phyloP scores from a whole-genome alignment of 1,284 basidiomycete species.

The Malassezia brasiliensis region DNA sequence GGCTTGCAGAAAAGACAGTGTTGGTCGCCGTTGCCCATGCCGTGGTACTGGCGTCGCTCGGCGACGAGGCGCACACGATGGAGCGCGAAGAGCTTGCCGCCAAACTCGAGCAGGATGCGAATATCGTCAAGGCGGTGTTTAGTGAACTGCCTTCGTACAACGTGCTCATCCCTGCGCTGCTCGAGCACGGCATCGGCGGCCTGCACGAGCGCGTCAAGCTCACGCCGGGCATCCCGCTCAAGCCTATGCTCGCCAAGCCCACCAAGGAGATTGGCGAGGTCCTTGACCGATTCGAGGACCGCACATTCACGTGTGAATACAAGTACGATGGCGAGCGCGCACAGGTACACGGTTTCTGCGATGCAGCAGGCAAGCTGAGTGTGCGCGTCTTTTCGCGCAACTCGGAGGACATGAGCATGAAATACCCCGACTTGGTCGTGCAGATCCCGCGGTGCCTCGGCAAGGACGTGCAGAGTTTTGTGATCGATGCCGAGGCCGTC shows the following conservation, averaged over 20 bases:
- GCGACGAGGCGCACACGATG: conserved; percentile 54
- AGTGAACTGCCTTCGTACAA: conserved; percentile 93
- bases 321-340: conserved; percentile 99
- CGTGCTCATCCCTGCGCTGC: conserved; percentile 79
- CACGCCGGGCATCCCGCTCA: conserved; percentile 83
- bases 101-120: conserved; percentile 68
- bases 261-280: conserved; percentile 99
- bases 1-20: conserved; percentile 82
- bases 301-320: conserved; percentile 96
- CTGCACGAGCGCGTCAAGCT: conserved; percentile 73
- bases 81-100: conserved; percentile 62
- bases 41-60: conserved; percentile 28
- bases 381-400: conserved; percentile 77
- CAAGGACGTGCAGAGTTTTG: conserved; percentile 68
- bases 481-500: conserved; percentile 91
- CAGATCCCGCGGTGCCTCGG: conserved; percentile 66
- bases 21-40: conserved; percentile 41
- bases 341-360: conserved; percentile 52
- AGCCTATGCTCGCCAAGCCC: conserved; percentile 99
- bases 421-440: conserved; percentile 92
- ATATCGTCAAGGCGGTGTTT: conserved; percentile 79
- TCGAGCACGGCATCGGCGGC: conserved; percentile 66
- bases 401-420: conserved; percentile 98
- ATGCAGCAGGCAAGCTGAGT: conserved; percentile 52
- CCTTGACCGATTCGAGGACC: conserved; percentile 88